A percentile compares a stretch with the other conserved stretches of the same genome.
phyloP scores from a whole-genome alignment of 805 yeast species.

The Teunomyces tritomae region DNA sequence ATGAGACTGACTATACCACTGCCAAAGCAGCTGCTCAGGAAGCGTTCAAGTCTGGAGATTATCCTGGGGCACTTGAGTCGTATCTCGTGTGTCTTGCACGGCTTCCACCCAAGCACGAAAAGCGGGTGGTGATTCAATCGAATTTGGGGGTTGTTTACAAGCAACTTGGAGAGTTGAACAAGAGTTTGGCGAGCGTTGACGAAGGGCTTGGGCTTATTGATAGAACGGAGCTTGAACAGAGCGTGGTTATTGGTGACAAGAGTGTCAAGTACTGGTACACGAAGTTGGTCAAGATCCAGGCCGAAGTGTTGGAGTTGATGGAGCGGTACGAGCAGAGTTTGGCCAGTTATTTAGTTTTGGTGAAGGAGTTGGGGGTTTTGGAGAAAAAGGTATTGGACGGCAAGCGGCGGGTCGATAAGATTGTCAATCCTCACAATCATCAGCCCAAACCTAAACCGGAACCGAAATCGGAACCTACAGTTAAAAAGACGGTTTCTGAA shows the following conservation, averaged over 20 bases:
- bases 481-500: no score
- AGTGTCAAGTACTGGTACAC: constrained; percentile 67
- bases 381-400: constrained; percentile 71
- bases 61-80: constrained; percentile 56
- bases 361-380: constrained; percentile 62
- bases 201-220: constrained; percentile 43
- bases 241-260: constrained; percentile 45
- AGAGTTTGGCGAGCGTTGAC: constrained; percentile 26
- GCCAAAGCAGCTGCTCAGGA: constrained; percentile 56
- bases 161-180: constrained; percentile 12
- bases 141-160: constrained; percentile 54
- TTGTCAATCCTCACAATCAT: constrained; percentile 53
- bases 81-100: constrained; percentile 51
- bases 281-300: constrained; percentile 66
- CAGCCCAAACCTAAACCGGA: constrained; percentile 11
- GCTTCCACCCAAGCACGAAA: constrained; percentile 63
- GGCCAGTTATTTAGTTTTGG: constrained; percentile 54
- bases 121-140: constrained; percentile 66
- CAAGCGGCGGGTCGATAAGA: constrained; percentile 69
- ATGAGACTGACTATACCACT: constrained; percentile 44
- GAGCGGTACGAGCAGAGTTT: constrained; percentile 71
- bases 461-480: no score
- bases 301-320: constrained; percentile 79
- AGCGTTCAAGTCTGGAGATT: constrained; percentile 81
- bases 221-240: constrained; percentile 21